Evolutionary conservation across 1,139 yeast species (phyloP), one percentile per base, ranked within the genome.

Genomic region (Candida sojae): DNA sequence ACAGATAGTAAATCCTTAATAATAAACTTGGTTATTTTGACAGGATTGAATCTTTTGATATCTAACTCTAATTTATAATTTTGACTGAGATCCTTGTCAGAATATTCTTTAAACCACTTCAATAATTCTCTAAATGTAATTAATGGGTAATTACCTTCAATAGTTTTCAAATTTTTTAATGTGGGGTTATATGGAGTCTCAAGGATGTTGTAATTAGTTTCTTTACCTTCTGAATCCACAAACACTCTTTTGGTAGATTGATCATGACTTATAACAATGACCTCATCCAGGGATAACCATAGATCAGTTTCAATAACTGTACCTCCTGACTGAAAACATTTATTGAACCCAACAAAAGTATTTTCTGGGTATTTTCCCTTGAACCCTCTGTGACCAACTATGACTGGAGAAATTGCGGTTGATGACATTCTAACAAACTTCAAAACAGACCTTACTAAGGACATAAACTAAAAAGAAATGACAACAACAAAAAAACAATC

Each of bases 281-380:
- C 79, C 10, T 85, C 82, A 65, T 93, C 99, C 6, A 68, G 67
- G 2, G 95, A 75, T 48, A 90, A 72, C 73, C 92, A 96, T 42
- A 92, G 73, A 64, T 93, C 97, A 7, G 96, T 86, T 64, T 92
- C 98, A 37, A 93, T 77, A 9, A 83, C 78, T 21, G 80, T 78
- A 28, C 88, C 91, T 0, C 93, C 93, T 17, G 82, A 76, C 13
- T 77, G 81, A 44, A 77, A 78, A 23, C 96, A 95, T 47, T 84
- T 83, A 17, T 80, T 71, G 65, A 89, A 88, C 2, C 96, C 91
- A 2, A 72, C 59, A 13, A 90, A 56, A 4, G 97, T 87, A 65
- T 92, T 92, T 61, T 92, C 98, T 4, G 96, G 88, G 57, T 69
- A 86, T 48, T 75, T 69, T 32, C 80, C 82, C 49, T 86, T 83